Base-by-base conservation (phyloP, 1,284 basidiomycete species). In the Cryptococcus wingfieldii region DNA sequence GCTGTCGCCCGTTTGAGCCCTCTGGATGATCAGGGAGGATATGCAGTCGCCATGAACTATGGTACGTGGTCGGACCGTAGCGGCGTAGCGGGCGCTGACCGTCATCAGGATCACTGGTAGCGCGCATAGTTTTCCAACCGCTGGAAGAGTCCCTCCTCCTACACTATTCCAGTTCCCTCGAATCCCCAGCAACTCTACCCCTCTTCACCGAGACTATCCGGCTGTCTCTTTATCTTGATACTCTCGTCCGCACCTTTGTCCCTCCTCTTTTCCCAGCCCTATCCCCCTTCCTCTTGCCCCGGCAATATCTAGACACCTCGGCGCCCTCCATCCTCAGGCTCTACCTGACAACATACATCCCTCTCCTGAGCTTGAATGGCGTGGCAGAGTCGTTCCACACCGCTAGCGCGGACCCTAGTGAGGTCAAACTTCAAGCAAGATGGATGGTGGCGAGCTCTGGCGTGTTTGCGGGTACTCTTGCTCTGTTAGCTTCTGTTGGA, bases 31-130 rank as follows among this genome's bases (percentile, higher is more conserved):
- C 92, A 96, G 76, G 93, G 90, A 10, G 93, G 90, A 3, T 97
- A 96, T 72, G 93, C 93, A 0, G 81, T 97, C 10, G 94, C 94
- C 12, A 87, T 88, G 45, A 96, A 96, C 76, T 97, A 97, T 69
- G 93, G 92, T 90, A 47, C 19, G 27, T 46, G 83, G 75, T 27
- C 28, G 9, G 38, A 12, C 5, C 2, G 37, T 49, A 5, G 28
- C 19, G 28, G 39, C 19, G 31, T 8, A 28, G 18, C 6, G 37
- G 10, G 39, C 42, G 13, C n/a, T 51, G 25, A 47, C 25, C 23
- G 56, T 46, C 12, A 25, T 38, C 68, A 95, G 92, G 93, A 47
- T 95, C 92, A 1, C 81, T 97, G 13, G 80, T 95, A 37, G 92
- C 92, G 7, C 85, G 93, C 13, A 88, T 96, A 63, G 71, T 94